Evolutionary conservation across 108 stramenopile genomes (phyloP), one percentile per base, ranked within the genome.

Genomic region (Skeletonema potamos): DNA sequence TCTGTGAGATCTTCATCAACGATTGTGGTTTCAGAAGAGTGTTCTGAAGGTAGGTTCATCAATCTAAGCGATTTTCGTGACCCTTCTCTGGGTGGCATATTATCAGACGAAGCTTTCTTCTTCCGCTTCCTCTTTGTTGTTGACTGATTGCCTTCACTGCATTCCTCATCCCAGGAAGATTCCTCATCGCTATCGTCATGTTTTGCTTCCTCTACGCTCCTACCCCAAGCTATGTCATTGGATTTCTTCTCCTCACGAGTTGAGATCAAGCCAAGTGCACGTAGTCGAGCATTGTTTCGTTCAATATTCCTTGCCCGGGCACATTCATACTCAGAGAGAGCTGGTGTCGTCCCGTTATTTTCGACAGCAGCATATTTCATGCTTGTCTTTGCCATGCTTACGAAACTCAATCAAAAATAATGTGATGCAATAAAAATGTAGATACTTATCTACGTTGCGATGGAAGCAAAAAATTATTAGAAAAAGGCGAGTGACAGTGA

Each of bases 281-380:
- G 72, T 51, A 95, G 74, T 22, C 84, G 72, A 56, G 84, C 84
- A 75, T 95, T 92, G 77, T 95, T 92, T 29, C 84, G 76, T 57
- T 88, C 85, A 51, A 95, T 91, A 62, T 95, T 95, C 11, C 71
- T 68, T 20, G 82, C 83, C 36, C 89, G 85, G 18, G 54, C 55
- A 61, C 57, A 37, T 67, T 93, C 89, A 62, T 93, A 93, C 2
- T 85, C 85, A 62, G 71, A 79, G 15, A 79, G 71, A 24, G 48
- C 22, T 48, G 46, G 18, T 18, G 20, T 17, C 22, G 13, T 34
- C 34, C n/a, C 48, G 48, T 18, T 8, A 22, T 6, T 1, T 51
- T 20, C 3, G 22, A 20, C 22, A 51, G 48, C 66, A 57, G 55
- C 54, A 20, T 36, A 12, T 41, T 41, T 41, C n/a, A 13, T 15